Evolutionary conservation across 2,329 filamentous ascomycete species (phyloP), one percentile per base, ranked within the genome.

Genomic region (Fusarium chaquense): DNA sequence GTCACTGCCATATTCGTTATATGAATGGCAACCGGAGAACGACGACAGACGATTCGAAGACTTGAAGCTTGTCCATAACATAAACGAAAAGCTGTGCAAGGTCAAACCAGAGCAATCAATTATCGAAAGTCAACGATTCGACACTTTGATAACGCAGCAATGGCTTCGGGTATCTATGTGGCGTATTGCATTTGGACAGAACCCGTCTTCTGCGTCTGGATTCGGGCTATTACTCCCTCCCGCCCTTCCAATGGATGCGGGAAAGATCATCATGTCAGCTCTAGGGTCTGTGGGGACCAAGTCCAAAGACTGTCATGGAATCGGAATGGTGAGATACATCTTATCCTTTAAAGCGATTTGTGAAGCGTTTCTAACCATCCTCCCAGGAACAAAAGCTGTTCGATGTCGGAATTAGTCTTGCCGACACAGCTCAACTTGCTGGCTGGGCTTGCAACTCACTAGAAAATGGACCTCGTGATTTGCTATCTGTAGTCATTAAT

Each of bases 111-210:
- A 69, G 8, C 69, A 76, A 4, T 76, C 74, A 0, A 70, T 78
- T 0, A 74, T 78, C 2, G 76, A 77, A 41, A 78, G 77, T 26
- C 77, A 78, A 35, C 69, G 76, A 1, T 77, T 78, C 15, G 77
- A 78, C 20, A 78, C 77, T 0, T 74, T 78, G 4, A 68, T 78
- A 18, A 78, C 77, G 2, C 77, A 78, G 3, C 77, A 78, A 30
- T 78, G 77, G 77, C 63, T 78, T 1, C 66, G 77, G 0, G 58
- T 78, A 5, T 74, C 67, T 0, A 78, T 78, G 77, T 78, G 77
- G 77, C 63, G 77, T 1, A 69, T 78, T 3, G 74, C 72, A 0
- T 76, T 76, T 49, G 76, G 76, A 0, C 69, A 72, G 24, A 74
- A 75, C 28, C 73, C 76, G 0, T 71, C 69, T 10, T 65, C 67